Conservation (phyloP, 352 stramenopile species). For the Phytophthora foliorum region DNA sequence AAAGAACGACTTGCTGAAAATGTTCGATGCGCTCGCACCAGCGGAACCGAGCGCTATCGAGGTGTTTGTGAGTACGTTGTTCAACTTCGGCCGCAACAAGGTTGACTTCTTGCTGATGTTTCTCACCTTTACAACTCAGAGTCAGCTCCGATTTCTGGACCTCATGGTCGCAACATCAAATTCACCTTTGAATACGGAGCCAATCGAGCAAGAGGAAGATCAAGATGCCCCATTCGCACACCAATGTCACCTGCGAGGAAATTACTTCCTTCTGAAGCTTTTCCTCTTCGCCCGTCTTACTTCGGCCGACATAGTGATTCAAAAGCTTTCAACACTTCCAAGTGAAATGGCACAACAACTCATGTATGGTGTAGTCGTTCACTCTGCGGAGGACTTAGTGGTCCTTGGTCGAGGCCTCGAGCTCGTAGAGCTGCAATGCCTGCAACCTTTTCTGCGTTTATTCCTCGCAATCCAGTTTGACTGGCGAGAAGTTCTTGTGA, state of each 20-base stretch:
- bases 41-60: constrained; percentile 42
- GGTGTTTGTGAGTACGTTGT: constrained; percentile 50
- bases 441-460: constrained; percentile 46
- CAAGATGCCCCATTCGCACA: constrained; percentile 16
- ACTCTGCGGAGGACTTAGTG: constrained; percentile 44
- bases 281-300: constrained; percentile 53
- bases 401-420: constrained; percentile 60
- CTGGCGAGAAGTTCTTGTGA: constrained; percentile 42
- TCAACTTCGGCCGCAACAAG: constrained; percentile 44
- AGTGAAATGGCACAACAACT: constrained; percentile 31
- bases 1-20: constrained; percentile 54
- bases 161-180: constrained; percentile 37
- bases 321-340: constrained; percentile 51
- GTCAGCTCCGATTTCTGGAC: constrained; percentile 47
- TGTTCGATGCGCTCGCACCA: constrained; percentile 55
- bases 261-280: constrained; percentile 52
- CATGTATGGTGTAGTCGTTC: constrained; percentile 36
- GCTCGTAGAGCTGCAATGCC: constrained; percentile 26
- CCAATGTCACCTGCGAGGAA: constrained; percentile 3
- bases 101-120: constrained; percentile 53
- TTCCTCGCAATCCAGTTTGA: constrained; percentile 42
- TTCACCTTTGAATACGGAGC: constrained; percentile 14
- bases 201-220: constrained; percentile 10
- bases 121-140: constrained; percentile 47
- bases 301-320: constrained; percentile 51